phyloP scores from a whole-genome alignment of 1,139 yeast species.

The Lodderomyces elongisporus region DNA sequence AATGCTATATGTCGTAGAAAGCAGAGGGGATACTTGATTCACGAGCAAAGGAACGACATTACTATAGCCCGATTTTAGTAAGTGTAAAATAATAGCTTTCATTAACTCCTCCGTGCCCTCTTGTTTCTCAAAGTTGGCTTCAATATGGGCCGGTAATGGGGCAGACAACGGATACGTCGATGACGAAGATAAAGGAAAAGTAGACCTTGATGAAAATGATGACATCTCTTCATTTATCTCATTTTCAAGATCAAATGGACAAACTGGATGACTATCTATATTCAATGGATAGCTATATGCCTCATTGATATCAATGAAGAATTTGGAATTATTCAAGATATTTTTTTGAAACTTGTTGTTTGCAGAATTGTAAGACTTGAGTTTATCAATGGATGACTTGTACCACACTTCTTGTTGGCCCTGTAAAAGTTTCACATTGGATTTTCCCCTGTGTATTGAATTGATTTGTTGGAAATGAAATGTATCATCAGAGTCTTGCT shows the following conservation, averaged over 20 bases:
- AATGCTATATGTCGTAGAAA: slow-evolving; percentile 15
- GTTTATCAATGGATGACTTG: slow-evolving; percentile 26
- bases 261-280: slow-evolving; percentile 28
- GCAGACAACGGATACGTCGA: not conserved
- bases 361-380: slow-evolving; percentile 36
- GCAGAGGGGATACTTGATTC: slow-evolving; percentile 15
- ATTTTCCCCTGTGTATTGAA: slow-evolving; percentile 1
- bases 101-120: slow-evolving; percentile 33
- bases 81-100: slow-evolving; percentile 38
- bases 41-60: slow-evolving; percentile 31
- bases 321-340: slow-evolving; percentile 27
- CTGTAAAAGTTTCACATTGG: not conserved
- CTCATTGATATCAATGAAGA: slow-evolving; percentile 34
- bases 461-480: too few relatives aligned
- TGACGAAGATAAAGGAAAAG: slow-evolving; percentile 5
- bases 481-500: not conserved
- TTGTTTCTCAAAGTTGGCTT: slow-evolving; percentile 15
- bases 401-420: slow-evolving; percentile 26
- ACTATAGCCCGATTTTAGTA: slow-evolving; percentile 41
- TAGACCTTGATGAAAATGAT: not conserved
- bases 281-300: slow-evolving; percentile 41
- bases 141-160: slow-evolving; percentile 8
- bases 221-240: not conserved
- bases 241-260: slow-evolving; percentile 5
- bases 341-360: slow-evolving; percentile 36